Conservation (phyloP, 352 stramenopile genomes). For the Globisporangium apiculatum region DNA sequence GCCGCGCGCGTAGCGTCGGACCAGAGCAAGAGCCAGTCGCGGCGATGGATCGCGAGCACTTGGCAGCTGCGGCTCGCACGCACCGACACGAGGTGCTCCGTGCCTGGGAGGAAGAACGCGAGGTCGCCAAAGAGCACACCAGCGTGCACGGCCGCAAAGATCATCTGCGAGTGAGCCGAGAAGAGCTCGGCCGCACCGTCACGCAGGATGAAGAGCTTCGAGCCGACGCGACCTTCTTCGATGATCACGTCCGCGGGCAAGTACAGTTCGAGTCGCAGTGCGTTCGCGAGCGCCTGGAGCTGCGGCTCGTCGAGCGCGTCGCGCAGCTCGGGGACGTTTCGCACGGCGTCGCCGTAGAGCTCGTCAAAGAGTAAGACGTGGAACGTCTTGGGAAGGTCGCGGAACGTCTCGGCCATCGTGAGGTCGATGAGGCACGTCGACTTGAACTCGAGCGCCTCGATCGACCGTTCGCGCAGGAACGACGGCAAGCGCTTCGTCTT, state of each 20-base stretch:
- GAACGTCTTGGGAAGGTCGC: slow-evolving; percentile 11
- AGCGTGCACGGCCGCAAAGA: slow-evolving; percentile 14
- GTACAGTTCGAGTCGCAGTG: slow-evolving; percentile 18
- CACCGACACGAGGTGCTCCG: slow-evolving; percentile 12
- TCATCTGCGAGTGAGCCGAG: slow-evolving; percentile 11
- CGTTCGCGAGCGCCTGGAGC: slow-evolving; percentile 13
- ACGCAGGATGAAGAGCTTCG: slow-evolving; percentile 17
- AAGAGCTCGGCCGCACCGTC: slow-evolving; percentile 15
- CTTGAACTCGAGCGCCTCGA: slow-evolving; percentile 17
- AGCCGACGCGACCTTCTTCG: slow-evolving; percentile 14
- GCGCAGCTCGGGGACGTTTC: slow-evolving; percentile 12
- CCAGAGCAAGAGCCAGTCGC: slow-evolving; percentile 15
- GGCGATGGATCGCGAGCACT: slow-evolving; percentile 11
- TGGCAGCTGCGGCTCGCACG: slow-evolving; percentile 17
- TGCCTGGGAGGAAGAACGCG: slow-evolving; percentile 16
- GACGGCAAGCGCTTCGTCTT: slow-evolving; percentile 16
- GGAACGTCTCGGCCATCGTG: slow-evolving; percentile 12
- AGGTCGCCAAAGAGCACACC: slow-evolving; percentile 19
- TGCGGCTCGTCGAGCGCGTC: slow-evolving; percentile 10
- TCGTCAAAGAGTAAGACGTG: slow-evolving; percentile 18
- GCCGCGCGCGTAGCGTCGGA: slow-evolving; percentile 8
- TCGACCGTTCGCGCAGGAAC: slow-evolving; percentile 15
- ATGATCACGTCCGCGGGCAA: slow-evolving; percentile 18
- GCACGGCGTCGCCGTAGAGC: slow-evolving; percentile 15
- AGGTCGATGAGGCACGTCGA: slow-evolving; percentile 16